Conservation (phyloP, 2,329 filamentous ascomycete genomes). For the Colletotrichum tofieldiae region DNA sequence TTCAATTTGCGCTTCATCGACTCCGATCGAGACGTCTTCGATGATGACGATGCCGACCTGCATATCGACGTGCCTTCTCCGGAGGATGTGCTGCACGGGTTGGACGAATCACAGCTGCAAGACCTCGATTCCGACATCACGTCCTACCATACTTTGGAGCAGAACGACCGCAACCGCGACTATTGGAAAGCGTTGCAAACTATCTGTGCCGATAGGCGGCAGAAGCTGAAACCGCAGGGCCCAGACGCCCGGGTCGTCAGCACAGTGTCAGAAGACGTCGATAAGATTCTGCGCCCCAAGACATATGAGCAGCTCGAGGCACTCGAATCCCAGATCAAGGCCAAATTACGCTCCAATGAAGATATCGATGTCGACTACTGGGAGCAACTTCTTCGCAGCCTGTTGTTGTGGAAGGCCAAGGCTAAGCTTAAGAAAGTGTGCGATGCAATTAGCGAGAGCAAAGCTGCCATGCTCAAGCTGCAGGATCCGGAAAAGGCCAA, state of each 20-base stretch:
- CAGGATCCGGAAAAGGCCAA: constrained; percentile 78
- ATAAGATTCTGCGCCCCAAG: constrained; percentile 89
- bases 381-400: constrained; percentile 89
- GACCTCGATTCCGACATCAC: constrained; percentile 87
- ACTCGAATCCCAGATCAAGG: constrained; percentile 88
- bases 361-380: constrained; percentile 98
- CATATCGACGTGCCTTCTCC: constrained; percentile 85
- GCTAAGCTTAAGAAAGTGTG: constrained; percentile 86
- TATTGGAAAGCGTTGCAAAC: constrained; percentile 95
- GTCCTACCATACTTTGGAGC: constrained; percentile 87
- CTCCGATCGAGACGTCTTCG: constrained; percentile 85
- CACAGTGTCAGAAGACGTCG: constrained; percentile 89
- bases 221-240: constrained; percentile 73
- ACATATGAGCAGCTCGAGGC: constrained; percentile 87
- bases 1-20: constrained; percentile 94
- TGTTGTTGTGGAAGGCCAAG: constrained; percentile 93
- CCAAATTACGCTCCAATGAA: constrained; percentile 89
- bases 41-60: constrained; percentile 84
- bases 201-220: constrained; percentile 83
- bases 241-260: constrained; percentile 82
- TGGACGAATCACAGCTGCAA: constrained; percentile 76
- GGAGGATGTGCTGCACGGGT: constrained; percentile 82
- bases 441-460: constrained; percentile 80
- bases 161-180: constrained; percentile 81
- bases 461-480: constrained; percentile 69